Evolutionary conservation across 306 rosid genomes (phyloP).

Genomic region (Albizia julibrissin): DNA sequence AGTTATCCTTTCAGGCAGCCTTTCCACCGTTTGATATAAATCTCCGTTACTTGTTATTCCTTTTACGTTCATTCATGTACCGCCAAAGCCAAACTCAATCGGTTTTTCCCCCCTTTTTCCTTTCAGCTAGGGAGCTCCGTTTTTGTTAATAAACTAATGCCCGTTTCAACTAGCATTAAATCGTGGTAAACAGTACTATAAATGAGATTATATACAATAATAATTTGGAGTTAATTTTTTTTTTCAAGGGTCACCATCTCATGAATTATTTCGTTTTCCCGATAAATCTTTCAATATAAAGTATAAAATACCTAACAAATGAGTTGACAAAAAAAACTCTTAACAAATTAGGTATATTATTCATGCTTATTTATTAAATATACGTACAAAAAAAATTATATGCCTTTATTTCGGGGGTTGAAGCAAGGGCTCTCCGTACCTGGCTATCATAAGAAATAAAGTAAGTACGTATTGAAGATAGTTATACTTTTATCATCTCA

Average conservation of each 20-base stretch:
- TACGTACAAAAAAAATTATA: no score
- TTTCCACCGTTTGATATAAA: neutral
- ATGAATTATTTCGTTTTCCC: neutral
- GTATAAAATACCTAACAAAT: neutral
- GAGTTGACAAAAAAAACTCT: no score
- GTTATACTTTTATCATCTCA: no score
- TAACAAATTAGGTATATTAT: no score
- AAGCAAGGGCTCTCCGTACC: no score
- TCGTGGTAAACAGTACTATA: neutral
- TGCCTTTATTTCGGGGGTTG: no score
- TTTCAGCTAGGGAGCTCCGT: neutral
- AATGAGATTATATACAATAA: constrained; percentile 7
- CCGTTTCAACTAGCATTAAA: neutral
- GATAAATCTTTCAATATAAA: neutral
- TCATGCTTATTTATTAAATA: no score
- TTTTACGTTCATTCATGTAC: neutral
- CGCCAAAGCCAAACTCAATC: neutral
- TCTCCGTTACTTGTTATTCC: neutral
- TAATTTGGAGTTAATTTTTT: neutral
- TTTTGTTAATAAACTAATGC: neutral
- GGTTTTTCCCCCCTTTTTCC: neutral
- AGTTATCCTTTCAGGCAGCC: neutral
- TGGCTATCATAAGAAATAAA: no score
- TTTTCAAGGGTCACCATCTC: neutral
- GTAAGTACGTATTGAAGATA: no score